phyloP scores from a whole-genome alignment of 768 basidiomycete genomes.

The Heimioporus sp. region DNA sequence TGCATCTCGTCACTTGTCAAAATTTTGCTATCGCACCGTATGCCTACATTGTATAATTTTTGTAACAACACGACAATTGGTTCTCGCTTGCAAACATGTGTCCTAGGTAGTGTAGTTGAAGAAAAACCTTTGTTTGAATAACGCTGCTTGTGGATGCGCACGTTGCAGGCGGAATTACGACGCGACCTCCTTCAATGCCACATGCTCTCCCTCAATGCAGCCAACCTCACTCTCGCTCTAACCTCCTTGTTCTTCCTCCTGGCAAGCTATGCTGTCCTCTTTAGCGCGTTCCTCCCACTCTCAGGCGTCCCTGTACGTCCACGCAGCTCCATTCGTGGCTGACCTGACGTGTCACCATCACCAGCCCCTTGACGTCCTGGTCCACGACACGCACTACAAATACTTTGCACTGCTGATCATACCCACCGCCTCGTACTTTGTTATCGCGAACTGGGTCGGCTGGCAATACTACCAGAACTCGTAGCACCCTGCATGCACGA shows the following conservation, averaged over 20 bases:
- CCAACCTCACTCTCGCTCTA: conserved; percentile 46
- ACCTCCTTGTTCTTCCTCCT: conserved; percentile 54
- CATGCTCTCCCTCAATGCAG: conserved; percentile 35
- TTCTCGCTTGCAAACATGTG: conserved; percentile 13
- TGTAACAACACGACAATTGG: conserved; percentile 27
- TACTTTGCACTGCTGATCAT: conserved; percentile 79
- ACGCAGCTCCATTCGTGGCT: background rate
- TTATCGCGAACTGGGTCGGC: conserved; percentile 98
- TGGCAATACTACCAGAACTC: conserved; percentile 98
- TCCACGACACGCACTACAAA: conserved; percentile 84
- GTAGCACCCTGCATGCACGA: conserved; percentile 34
- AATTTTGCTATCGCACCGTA: conserved; percentile 19
- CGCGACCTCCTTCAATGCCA: conserved; percentile 12
- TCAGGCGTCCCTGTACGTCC: conserved; percentile 50
- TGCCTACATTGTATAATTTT: conserved; percentile 29
- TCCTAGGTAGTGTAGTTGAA: conserved; percentile 29
- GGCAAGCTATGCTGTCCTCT: conserved; percentile 60
- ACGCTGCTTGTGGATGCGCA: conserved; percentile 9
- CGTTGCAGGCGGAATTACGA: conserved; percentile 30
- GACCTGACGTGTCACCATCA: conserved; percentile 20
- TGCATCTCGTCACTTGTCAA: conserved; percentile 21
- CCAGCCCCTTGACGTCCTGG: conserved; percentile 64
- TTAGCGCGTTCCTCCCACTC: conserved; percentile 60
- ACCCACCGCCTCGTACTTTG: conserved; percentile 82
- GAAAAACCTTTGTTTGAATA: conserved; percentile 24